Base-by-base conservation (phyloP, 2,329 filamentous ascomycete species). In the Raffaelea ambrosiae region DNA sequence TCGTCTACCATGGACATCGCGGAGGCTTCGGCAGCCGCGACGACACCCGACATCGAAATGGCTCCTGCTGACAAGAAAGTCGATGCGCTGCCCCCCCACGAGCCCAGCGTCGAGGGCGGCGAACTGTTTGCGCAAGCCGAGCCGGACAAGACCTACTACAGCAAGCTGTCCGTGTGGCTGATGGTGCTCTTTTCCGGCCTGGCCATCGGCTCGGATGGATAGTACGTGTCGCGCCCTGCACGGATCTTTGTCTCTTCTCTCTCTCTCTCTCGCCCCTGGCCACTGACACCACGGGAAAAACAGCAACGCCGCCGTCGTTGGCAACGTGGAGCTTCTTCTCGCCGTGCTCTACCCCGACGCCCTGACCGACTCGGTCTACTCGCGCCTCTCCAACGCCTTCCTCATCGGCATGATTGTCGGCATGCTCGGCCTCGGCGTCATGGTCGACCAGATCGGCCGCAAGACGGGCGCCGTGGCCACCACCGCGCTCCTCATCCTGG, bases 401-500 rank as follows among this genome's bases (percentile, higher is more conserved):
- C 63, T 78, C 5, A 69, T 79, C 44, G 77, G 76, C 42, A 71
- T 74, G 59, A 76, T 77, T 48, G 60, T 77, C 44, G 76, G 76
- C 44, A 79, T 78, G 68, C 59, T 79, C 8, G 61, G 69, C 53
- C 77, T 79, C 49, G 73, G 74, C 7, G 60, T 69, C 10, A 56
- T 72, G 7, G 71, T 73, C 51, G 74, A 76, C 55, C 66, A 68
- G 18, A 55, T 76, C 4, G 73, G 74, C n/a, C 65, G 73, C 36
- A 66, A 68, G 39, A 73, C 66, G 0, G 73, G 72, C 13, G 67
- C 70, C 36, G 59, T 76, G 4, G 62, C 65, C 4, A 69, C 73
- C 0, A 76, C 73, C 0, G 44, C 65, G 5, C 63, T 73, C 41
- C 59, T 74, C 5, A 60, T 70, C 5, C 44, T 56, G 18, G 72